phyloP scores from a whole-genome alignment of 2,329 filamentous ascomycete genomes.

The Colletotrichum destructivum region DNA sequence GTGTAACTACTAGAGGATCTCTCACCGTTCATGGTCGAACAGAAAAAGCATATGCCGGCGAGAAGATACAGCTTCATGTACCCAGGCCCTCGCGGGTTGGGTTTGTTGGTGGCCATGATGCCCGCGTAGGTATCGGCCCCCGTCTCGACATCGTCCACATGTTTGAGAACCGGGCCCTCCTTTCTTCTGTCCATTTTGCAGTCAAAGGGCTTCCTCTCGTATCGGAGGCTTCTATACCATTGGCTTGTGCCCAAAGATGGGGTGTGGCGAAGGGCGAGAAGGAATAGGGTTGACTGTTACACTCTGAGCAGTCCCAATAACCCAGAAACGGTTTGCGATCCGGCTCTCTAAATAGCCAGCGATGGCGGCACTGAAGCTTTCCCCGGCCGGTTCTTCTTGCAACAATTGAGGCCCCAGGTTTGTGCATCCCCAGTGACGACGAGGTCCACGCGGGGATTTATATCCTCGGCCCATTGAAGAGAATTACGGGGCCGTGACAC shows the following conservation, averaged over 20 bases:
- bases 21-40: constrained; percentile 59
- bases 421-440: neutral
- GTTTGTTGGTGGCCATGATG: constrained; percentile 51
- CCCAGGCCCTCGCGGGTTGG: constrained; percentile 49
- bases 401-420: no score
- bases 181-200: constrained; percentile 6
- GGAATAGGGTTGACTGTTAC: neutral
- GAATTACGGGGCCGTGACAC: constrained; percentile 25
- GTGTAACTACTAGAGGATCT: no score
- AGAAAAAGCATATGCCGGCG: constrained; percentile 49
- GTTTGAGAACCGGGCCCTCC: constrained; percentile 15
- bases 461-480: neutral
- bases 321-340: neutral
- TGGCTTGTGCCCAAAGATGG: neutral
- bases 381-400: no score
- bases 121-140: constrained; percentile 51
- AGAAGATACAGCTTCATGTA: constrained; percentile 51
- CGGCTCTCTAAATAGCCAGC: neutral
- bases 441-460: constrained; percentile 28
- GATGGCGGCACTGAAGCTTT: neutral
- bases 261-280: neutral
- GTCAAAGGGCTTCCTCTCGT: neutral
- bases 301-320: neutral
- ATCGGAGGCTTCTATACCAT: neutral
- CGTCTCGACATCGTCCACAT: constrained; percentile 32